Base-by-base conservation (phyloP, 2,329 filamentous ascomycete species). In the Neophaeococcomyces mojaviensis region DNA sequence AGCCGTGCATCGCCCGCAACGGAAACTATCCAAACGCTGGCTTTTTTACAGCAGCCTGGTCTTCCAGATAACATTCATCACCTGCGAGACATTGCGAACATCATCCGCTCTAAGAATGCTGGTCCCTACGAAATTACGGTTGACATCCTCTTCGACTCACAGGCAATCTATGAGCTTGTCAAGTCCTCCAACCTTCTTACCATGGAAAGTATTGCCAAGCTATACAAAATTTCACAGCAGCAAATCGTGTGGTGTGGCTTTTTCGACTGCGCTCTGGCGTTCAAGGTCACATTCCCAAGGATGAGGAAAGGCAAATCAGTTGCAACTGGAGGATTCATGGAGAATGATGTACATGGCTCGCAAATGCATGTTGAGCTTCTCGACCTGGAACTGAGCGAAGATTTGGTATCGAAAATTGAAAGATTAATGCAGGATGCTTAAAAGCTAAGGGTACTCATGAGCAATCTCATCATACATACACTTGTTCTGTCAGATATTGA, bases 91-190 rank as follows among this genome's bases (percentile, higher is more conserved):
- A 39, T 73, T 3, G 66, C 69, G 0, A 60, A 59, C 2, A 61
- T 73, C 2, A 52, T 76, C 0, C 65, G 73, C 0, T 72, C 69
- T 12, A 78, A 77, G 54, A 76, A 75, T 36, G 61, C 71, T 0
- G 73, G 73, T 0, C 72, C 73, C 0, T 77, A 65, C 48, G 72
- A 77, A 49, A 62, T 77, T 22, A 76, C 73, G 0, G 64, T 76
- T 20, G 74, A 77, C 46, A 62, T 73, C 30, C 70, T 77, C 43
- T 77, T 77, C 53, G 57, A 57, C 0, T 57, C 61, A 0, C 44
- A 53, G 9, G 55, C 54, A 0, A 54, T 57, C 0, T 76, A 68
- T 46, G 20, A 57, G 1, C 47, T 53, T 3, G 62, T 73, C 15
- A 67, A 67, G 41, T 44, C 55, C 0, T 59, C 67, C 0, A 59